Evolutionary conservation across 192 early-diverging fungal genomes (phyloP).

Genomic region (Funneliformis mosseae): DNA sequence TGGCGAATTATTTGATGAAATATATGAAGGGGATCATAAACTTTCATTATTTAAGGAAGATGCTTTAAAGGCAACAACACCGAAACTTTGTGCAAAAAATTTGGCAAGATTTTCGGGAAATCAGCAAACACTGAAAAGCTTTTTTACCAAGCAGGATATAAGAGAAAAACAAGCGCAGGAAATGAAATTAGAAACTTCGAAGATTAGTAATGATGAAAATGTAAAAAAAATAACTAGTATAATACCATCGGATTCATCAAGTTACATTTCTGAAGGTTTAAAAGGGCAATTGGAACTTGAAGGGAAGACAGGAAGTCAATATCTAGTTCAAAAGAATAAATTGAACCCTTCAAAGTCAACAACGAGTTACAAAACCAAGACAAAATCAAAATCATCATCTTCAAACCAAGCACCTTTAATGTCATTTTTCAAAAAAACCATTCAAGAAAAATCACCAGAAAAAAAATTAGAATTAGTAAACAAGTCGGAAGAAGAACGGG

Average conservation of each 20-base stretch:
- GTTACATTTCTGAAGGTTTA: not conserved
- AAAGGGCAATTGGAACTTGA: not conserved
- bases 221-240: slow-evolving; percentile 26
- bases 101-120: slow-evolving; percentile 61
- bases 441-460: not conserved
- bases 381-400: not conserved
- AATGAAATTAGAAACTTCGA: not conserved
- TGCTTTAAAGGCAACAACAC: slow-evolving; percentile 36
- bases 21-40: slow-evolving; percentile 7
- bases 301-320: not conserved
- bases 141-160: slow-evolving; percentile 38
- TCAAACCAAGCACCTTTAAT: slow-evolving; percentile 1
- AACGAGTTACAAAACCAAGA: not conserved
- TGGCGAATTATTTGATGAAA: slow-evolving; percentile 37
- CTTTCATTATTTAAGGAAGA: not conserved
- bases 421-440: slow-evolving; percentile 12
- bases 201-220: not conserved
- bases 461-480: not conserved
- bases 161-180: not conserved
- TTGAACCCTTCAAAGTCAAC: not conserved
- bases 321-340: not conserved
- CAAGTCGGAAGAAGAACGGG: not conserved
- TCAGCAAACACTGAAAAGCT: slow-evolving; percentile 59
- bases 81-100: slow-evolving; percentile 55
- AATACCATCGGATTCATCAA: not conserved